Percentiles rank a stretch among this genome's conserved stretches.
phyloP scores from a whole-genome alignment of 441 rosid species.

The Gossypium armourianum region DNA sequence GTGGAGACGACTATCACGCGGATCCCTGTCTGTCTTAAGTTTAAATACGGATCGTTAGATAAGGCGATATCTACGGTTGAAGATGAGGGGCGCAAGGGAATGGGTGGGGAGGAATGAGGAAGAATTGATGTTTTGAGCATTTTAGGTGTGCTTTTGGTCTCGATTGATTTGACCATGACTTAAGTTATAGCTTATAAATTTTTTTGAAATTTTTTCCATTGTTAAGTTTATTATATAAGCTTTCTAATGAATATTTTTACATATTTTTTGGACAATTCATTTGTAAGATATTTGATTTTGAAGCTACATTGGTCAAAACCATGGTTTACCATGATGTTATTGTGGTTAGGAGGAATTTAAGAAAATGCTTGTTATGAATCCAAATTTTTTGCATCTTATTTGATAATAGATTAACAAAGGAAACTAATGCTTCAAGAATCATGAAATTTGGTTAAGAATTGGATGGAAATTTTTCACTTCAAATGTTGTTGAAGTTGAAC shows the following conservation, averaged over 20 bases:
- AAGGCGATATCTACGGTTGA: conserved; percentile 34
- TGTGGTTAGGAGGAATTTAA: conserved; percentile 15
- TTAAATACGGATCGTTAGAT: conserved; percentile 63
- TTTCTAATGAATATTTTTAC: conserved; percentile 29
- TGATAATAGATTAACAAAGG: conserved; percentile 22
- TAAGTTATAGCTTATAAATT: conserved; percentile 15
- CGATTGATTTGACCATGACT: conserved; percentile 27
- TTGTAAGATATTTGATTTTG: conserved; percentile 22
- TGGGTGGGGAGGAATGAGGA: conserved; percentile 19
- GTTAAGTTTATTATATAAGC: conserved; percentile 35
- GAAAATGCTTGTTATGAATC: conserved; percentile 17
- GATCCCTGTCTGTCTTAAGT: conserved; percentile 35
- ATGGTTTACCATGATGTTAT: conserved; percentile 24
- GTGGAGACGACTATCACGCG: conserved; percentile 31
- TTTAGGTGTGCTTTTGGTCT: conserved; percentile 60
- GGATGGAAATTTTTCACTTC: neutral
- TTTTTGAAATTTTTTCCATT: conserved; percentile 17
- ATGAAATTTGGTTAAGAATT: conserved; percentile 22
- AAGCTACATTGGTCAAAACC: conserved; percentile 39
- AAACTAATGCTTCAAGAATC: conserved; percentile 22
- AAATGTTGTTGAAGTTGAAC: conserved; percentile 31
- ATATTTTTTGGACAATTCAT: neutral
- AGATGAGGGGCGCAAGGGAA: conserved; percentile 6
- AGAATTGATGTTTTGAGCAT: conserved; percentile 15
- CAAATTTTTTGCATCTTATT: neutral